phyloP scores from a whole-genome alignment of 495 filamentous ascomycete species.

The Penicillium lagena region DNA sequence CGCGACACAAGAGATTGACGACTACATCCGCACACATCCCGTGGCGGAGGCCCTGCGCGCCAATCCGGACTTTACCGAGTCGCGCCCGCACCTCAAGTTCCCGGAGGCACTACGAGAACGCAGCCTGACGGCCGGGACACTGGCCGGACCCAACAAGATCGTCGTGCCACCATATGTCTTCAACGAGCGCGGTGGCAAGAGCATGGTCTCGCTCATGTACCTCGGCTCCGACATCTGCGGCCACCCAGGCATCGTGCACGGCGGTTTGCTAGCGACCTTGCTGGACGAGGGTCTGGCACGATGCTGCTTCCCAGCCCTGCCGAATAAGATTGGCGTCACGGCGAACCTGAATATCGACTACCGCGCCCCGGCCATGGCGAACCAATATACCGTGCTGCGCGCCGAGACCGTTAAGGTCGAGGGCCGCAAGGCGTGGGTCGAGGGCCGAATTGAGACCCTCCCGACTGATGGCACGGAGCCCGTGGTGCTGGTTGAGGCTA shows the following conservation, averaged over 20 bases:
- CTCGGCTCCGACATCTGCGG: conserved; percentile 81
- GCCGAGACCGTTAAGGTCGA: conserved; percentile 84
- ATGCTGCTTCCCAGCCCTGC: conserved; percentile 86
- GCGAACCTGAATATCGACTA: conserved; percentile 91
- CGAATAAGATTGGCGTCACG: conserved; percentile 84
- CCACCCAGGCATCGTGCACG: conserved; percentile 88
- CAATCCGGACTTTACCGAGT: conserved; percentile 63
- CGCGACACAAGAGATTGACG: conserved; percentile 56
- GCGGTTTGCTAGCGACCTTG: conserved; percentile 84
- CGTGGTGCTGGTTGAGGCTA: conserved; percentile 66
- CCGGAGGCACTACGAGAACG: conserved; percentile 56
- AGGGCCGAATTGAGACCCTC: conserved; percentile 82
- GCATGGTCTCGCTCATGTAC: conserved; percentile 68
- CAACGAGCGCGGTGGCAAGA: conserved; percentile 62
- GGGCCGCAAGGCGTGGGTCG: conserved; percentile 94
- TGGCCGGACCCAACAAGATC: conserved; percentile 69
- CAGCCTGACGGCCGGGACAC: conserved; percentile 76
- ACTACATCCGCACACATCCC: conserved; percentile 69
- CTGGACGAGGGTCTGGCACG: conserved; percentile 87
- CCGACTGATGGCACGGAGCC: conserved; percentile 55
- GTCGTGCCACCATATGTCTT: conserved; percentile 79
- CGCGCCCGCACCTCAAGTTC: conserved; percentile 82
- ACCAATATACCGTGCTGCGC: conserved; percentile 69
- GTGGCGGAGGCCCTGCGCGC: conserved; percentile 58
- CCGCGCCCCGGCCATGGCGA: conserved; percentile 67